Base-by-base conservation (phyloP, 176 grass and related monocot genomes). In the Leersia perrieri region DNA sequence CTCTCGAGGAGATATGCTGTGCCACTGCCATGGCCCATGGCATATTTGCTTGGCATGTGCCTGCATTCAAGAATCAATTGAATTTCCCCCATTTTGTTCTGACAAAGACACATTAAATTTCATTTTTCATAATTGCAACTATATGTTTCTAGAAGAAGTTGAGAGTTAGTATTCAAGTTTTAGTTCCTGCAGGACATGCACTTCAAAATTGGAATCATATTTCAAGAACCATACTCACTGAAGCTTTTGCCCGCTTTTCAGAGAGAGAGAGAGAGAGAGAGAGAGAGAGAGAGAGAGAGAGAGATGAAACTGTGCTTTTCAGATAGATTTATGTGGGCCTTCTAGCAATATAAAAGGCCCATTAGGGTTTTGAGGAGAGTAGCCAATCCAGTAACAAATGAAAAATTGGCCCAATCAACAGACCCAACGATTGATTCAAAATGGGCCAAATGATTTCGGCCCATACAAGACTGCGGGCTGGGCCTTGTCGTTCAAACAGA, bases 31-130 rank as follows among this genome's bases (percentile, higher is more conserved):
- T 51, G 57, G 14, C 30, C 29, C 28, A 27, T 51, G 57, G 14
- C 30, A 53, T 66, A 40, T 83, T 66, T 63, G 60, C 58, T 72
- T 33, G 22, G 20, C 57, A 72, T 32, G 75, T 45, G 75, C 60
- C 3, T 60, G 10, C 27, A 22, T 60, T 15, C n/a, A 38, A 23
- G 33, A 38, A 75, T 75, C 72, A 10, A 75, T 36, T 7, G 31
- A 22, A 74, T 74, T n/a, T 3, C 38, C 20, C 20, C 7, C 27
- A 7, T 9, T 25, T 68, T 0, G 11, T n/a, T 25, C 14, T 42
- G 5, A 10, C 26, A 71, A 29, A 45, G 47, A 58, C 53, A 58
- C 2, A 57, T 5, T 10, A 58, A 58, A 11, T 58, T 58, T 11
- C 22, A 25, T 58, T 25, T 58, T 58, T 11, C 3, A 58, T 58